phyloP scores from a whole-genome alignment of 768 basidiomycete genomes.

The Mycena haematopus region DNA sequence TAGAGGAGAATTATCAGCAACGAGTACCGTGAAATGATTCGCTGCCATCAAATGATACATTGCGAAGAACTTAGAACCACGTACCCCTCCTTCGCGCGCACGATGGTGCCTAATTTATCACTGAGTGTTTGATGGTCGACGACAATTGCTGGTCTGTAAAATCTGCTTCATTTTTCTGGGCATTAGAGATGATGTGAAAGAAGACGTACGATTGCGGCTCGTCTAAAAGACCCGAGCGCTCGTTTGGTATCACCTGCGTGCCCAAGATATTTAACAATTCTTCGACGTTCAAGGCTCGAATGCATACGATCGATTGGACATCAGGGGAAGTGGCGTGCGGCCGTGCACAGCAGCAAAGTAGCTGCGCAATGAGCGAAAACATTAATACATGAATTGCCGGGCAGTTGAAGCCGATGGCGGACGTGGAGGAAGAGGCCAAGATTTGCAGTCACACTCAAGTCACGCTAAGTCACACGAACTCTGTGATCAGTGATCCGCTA shows the following conservation, averaged over 20 bases:
- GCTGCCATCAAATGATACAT: neutral
- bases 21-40: neutral
- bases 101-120: conserved; percentile 20
- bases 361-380: conserved; percentile 1
- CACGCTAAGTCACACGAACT: too few relatives aligned
- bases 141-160: conserved; percentile 1
- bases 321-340: conserved; percentile 3
- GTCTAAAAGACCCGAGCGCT: conserved; percentile 18
- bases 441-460: neutral
- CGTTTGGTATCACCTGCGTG: conserved; percentile 22
- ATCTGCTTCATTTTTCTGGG: neutral
- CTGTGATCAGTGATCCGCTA: too few relatives aligned
- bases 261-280: too few relatives aligned
- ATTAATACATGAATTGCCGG: conserved; percentile 11
- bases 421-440: neutral
- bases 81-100: conserved; percentile 26
- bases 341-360: conserved; percentile 5
- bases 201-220: neutral
- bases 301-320: conserved; percentile 7
- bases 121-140: conserved; percentile 21
- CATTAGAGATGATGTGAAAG: neutral
- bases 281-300: neutral
- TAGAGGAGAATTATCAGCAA: neutral
- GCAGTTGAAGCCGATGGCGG: neutral
- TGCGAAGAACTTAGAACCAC: neutral